Base-by-base conservation (phyloP, 306 rosid species). In the Trifolium repens region DNA sequence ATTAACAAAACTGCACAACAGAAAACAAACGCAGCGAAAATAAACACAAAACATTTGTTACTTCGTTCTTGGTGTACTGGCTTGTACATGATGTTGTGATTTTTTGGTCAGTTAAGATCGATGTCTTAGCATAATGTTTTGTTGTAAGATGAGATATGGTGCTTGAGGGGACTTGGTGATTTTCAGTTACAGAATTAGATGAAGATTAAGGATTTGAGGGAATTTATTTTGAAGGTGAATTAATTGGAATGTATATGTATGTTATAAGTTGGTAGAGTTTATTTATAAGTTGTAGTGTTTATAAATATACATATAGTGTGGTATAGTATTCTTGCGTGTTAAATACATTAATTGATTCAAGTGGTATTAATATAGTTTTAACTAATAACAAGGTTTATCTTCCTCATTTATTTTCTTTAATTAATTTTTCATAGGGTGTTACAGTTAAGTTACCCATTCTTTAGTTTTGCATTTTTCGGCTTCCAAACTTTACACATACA, bases 41-140 rank as follows among this genome's bases (percentile, higher is more conserved):
- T 0, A 67, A 70, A 85, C 5, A 93, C 82, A 67, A 91, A 89
- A 62, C 94, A 84, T 77, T 86, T 91, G 84, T 77, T 83, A 80
- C 72, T 85, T 35, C 87, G 49, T 49, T 91, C 85, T 12, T 78
- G 14, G 12, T 66, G 74, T 9, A 60, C 78, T 42, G 78, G 54
- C 59, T 57, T 82, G 78, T 80, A 67, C 16, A 84, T 70, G 58
- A 16, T 14, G 81, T 69, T 1, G 65, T 49, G 65, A 30, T 30
- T 4, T 30, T 7, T 60, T 60, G 42, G 42, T 12, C 3, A 16
- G 2, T 52, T 22, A n/a, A 52, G 26, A n/a, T 52, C 16, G 54
- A 47, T 14, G n/a, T 47, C 16, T 47, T 15, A 15, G 54, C 54
- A 47, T 47, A 47, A 47, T 13, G 54, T 47, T 50, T n/a, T 15